Conservation (phyloP, 257 asterid species). For the Parsonsia alboflavescens region DNA sequence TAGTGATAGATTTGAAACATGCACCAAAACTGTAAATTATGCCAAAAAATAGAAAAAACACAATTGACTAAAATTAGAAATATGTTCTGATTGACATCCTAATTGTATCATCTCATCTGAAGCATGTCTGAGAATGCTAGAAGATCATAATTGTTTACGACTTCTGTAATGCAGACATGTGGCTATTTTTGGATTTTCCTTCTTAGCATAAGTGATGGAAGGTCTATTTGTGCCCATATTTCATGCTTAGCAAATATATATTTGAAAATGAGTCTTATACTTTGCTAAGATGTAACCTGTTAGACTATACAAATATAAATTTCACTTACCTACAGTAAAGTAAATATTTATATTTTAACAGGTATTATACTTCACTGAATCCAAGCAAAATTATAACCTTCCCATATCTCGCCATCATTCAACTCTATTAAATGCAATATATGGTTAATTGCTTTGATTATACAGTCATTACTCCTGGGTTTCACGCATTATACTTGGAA, state of each 20-base stretch:
- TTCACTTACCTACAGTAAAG: background rate
- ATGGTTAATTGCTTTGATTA: background rate
- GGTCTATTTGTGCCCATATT: background rate
- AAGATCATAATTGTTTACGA: background rate
- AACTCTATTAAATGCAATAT: background rate
- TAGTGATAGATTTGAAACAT: background rate
- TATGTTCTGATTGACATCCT: background rate
- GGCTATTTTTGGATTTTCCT: background rate
- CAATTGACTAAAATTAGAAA: background rate
- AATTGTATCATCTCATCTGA: background rate
- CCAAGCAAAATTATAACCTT: background rate
- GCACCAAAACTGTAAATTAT: background rate
- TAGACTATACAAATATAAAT: background rate
- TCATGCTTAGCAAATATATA: background rate
- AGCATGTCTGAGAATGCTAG: background rate
- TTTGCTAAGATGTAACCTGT: background rate
- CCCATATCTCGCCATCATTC: background rate
- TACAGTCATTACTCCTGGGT: conserved; percentile 92
- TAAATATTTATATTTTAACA: background rate
- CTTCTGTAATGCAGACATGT: background rate
- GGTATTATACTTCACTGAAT: background rate
- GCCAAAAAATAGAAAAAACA: background rate
- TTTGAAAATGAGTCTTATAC: background rate
- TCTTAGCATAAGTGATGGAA: background rate
- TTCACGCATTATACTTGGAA: conserved; percentile 86